Conservation (phyloP, 192 early-diverging fungal genomes). For the Funneliformis geosporum region DNA sequence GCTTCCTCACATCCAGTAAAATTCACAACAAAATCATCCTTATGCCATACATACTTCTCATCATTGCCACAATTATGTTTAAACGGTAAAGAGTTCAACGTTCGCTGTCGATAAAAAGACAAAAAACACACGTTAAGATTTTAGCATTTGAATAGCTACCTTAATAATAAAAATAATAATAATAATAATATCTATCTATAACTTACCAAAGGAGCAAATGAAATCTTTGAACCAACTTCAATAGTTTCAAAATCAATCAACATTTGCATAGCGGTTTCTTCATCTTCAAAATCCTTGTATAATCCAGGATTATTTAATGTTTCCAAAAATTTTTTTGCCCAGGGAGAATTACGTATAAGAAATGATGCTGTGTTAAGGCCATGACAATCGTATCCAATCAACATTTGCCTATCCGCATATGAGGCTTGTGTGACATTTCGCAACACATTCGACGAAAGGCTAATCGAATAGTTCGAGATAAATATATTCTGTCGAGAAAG, state of each 20-base stretch:
- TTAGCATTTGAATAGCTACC: not conserved
- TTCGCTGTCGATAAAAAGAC: constrained; percentile 3
- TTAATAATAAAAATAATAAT: not conserved
- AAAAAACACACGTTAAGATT: not conserved
- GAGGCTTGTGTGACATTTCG: not conserved
- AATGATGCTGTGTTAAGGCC: constrained; percentile 9
- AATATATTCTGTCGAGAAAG: not conserved
- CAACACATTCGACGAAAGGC: not conserved
- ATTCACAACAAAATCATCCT: constrained; percentile 17
- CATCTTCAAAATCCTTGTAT: not conserved
- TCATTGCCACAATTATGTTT: not conserved
- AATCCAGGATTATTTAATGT: not conserved
- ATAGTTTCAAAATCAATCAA: constrained; percentile 13
- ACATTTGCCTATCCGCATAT: not conserved
- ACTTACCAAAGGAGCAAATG: not conserved
- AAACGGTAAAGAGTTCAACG: not conserved
- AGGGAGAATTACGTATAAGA: constrained; percentile 6
- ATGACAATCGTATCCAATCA: constrained; percentile 8
- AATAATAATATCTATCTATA: too few relatives aligned
- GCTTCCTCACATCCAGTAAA: not conserved
- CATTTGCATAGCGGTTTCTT: not conserved
- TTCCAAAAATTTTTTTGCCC: constrained; percentile 7
- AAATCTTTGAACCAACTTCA: not conserved
- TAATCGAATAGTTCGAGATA: not conserved
- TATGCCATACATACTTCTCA: not conserved